Conservation (phyloP, 441 rosid genomes). For the Pelargonium fulgidum region DNA sequence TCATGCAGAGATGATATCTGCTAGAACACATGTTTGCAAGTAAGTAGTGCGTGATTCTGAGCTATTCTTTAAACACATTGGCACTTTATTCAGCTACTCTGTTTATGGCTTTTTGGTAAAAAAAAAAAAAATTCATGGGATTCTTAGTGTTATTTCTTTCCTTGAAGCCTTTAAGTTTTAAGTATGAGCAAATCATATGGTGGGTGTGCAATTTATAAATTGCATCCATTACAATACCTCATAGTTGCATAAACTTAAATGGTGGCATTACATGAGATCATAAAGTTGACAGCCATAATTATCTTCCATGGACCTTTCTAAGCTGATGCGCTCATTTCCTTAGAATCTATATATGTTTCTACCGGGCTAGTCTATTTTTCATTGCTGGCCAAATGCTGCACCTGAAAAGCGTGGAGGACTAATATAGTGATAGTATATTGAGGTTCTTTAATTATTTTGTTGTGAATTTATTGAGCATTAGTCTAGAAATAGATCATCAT, state of each 20-base stretch:
- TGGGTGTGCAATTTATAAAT: too few relatives aligned
- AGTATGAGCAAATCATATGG: too few relatives aligned
- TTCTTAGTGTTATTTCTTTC: too few relatives aligned
- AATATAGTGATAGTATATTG: too few relatives aligned
- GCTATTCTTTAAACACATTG: too few relatives aligned
- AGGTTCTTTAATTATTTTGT: not conserved
- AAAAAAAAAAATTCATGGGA: too few relatives aligned
- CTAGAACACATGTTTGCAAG: constrained; percentile 75
- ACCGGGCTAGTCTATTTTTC: not conserved
- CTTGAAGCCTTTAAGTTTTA: too few relatives aligned
- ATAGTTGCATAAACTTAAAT: too few relatives aligned
- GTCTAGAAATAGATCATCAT: not conserved
- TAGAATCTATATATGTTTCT: not conserved
- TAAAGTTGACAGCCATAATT: not conserved
- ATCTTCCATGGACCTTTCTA: not conserved
- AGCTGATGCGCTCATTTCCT: not conserved
- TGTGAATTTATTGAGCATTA: not conserved
- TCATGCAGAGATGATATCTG: constrained; percentile 67
- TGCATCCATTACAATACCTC: too few relatives aligned
- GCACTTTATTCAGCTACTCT: too few relatives aligned
- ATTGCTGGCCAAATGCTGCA: not conserved
- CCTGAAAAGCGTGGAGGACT: not conserved
- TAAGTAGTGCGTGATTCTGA: constrained; percentile 23
- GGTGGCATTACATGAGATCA: too few relatives aligned
- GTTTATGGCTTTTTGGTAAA: too few relatives aligned